phyloP scores from a whole-genome alignment of 148 eudicot species.

The Limonium bicolor region DNA sequence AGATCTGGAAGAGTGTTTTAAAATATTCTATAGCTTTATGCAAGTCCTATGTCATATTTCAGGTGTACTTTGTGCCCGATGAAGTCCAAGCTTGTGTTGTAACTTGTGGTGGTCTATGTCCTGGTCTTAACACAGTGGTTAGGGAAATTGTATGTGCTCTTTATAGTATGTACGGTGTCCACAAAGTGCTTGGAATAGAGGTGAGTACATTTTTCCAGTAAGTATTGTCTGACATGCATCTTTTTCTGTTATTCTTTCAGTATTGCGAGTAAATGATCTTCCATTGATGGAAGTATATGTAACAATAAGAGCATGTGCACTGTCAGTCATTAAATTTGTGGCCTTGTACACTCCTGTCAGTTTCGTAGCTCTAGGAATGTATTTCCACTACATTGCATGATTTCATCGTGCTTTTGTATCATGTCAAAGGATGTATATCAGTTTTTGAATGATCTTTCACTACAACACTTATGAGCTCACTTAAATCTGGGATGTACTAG shows the following conservation, averaged over 20 bases:
- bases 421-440: no score
- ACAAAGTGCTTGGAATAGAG: constrained; percentile 51
- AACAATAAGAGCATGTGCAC: no score
- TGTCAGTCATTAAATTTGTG: background rate
- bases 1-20: background rate
- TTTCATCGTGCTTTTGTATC: no score
- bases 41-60: constrained; percentile 5
- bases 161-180: constrained; percentile 75
- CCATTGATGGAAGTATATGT: background rate
- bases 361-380: no score
- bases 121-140: constrained; percentile 86
- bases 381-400: no score
- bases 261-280: background rate
- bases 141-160: constrained; percentile 71
- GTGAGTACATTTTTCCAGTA: constrained; percentile 32
- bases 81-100: constrained; percentile 78
- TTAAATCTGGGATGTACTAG: background rate
- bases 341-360: no score
- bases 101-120: constrained; percentile 85
- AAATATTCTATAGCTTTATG: background rate
- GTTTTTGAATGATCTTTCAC: no score
- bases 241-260: background rate
- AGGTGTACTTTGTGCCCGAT: constrained; percentile 67
- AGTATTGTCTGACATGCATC: no score
- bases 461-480: background rate